These are phyloP conservation scores for Kwoniella botswanensis DNA, from an alignment of 768 basidiomycete species.

Conservation along the genomic window DNA sequence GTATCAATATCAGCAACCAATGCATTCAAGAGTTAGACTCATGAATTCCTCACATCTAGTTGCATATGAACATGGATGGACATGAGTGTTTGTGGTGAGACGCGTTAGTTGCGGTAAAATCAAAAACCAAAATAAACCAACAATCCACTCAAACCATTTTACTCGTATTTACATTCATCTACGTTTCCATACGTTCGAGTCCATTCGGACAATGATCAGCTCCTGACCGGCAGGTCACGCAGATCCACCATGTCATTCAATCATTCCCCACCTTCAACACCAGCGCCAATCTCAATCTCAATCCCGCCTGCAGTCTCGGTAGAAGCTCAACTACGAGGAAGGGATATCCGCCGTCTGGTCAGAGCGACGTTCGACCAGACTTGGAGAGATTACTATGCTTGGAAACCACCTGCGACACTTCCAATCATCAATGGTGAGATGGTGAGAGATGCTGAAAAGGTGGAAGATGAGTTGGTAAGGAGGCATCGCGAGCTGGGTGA, in stretches of 20 bases:
- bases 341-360: not conserved
- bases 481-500: constrained; percentile 1
- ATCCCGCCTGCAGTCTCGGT: not conserved
- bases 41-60: too few species aligned
- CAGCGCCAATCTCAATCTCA: not conserved
- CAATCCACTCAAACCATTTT: too few species aligned
- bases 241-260: too few species aligned
- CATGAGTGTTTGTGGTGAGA: too few species aligned
- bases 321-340: not conserved
- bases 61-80: too few species aligned
- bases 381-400: constrained; percentile 19
- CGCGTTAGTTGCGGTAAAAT: too few species aligned
- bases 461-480: constrained; percentile 2
- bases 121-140: too few species aligned
- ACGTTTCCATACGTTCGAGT: too few species aligned
- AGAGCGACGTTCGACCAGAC: constrained; percentile 10
- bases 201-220: not conserved
- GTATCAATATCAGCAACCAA: too few species aligned
- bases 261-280: constrained; percentile 7
- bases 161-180: too few species aligned
- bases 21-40: too few species aligned
- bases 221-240: too few species aligned
- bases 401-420: constrained; percentile 23
- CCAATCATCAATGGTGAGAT: constrained; percentile 7
- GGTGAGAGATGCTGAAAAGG: not conserved